Base-by-base conservation (phyloP, 192 early-diverging fungal species). In the Podila horticola region DNA sequence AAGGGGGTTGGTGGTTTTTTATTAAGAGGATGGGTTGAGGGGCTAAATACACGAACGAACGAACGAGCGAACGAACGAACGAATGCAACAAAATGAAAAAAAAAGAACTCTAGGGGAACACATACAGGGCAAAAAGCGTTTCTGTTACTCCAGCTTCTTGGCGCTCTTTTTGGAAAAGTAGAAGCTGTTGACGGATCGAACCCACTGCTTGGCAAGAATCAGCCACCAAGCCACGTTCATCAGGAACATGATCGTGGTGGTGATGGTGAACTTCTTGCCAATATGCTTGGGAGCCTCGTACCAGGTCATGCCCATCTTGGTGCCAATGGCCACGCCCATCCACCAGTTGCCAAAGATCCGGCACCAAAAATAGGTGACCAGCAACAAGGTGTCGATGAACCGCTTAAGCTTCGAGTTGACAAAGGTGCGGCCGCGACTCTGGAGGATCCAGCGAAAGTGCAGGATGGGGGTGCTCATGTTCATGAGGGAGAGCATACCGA, bases 311-410 rank as follows among this genome's bases (percentile, higher is more conserved):
- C 77, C 77, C 13, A 81, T 24, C 67, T 73, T 81, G 60, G 77
- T 67, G 11, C 77, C 71, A 69, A 81, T 73, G 24, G 77, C 77
- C 11, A 81, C 77, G n/a, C 71, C 71, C 77, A 81, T 81, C 77
- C 77, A 81, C 77, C 77, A 81, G 30, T 81, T 81, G 49, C 77
- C 77, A 45, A 81, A 72, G 41, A 81, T 73, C 36, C 77, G 67
- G 66, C 77, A 81, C 77, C 77, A 81, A 64, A 81, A 81, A 49
- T 81, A 81, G 20, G 77, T 81, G 22, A 81, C 71, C 61, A 81
- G 28, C 66, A 81, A 19, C 19, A 71, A 57, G 11, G 77, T 81
- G 38, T 81, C 77, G 49, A 81, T 65, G 28, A 81, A 81, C 24
- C 77, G 70, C 71, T 81, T 81, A 45, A 81, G 26, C 49, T 19